Evolutionary conservation across 2,329 filamentous ascomycete genomes (phyloP), one percentile per base, ranked within the genome.

Genomic region (Pestalotiopsis fici): DNA sequence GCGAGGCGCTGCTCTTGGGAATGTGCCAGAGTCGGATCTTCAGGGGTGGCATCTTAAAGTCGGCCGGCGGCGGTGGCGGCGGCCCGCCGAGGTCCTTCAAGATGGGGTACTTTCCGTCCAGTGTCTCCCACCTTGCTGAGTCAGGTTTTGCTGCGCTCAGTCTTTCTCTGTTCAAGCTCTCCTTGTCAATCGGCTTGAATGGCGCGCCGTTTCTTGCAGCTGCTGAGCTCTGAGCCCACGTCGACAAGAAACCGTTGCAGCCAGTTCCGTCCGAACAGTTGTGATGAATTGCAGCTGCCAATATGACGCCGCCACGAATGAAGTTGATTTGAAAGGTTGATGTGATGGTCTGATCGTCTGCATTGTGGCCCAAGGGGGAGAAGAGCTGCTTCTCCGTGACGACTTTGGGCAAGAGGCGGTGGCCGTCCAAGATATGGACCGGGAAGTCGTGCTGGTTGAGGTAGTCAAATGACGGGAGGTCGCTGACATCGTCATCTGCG

Each of bases 271-370:
- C 69, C 9, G 65, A 70, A 59, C 69, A 66, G 28, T 66, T 65
- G 63, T 78, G 76, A 57, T 75, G 72, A 18, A 76, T 65, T 18
- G 75, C 74, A 18, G 71, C 28, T 12, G 63, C 74, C 11, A 78
- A 54, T 43, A 77, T 69, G 15, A 77, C 47, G n/a, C 75, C 75
- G 35, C 74, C 73, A 6, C 56, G 64, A 63, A 78, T 74, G 59
- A 77, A 75, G 65, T 69, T 78, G 63, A 72, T 37, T 65, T 77
- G 75, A 13, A 73, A 71, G 9, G 68, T 69, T 18, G 74, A 66
- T 21, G 71, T 65, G 12, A 55, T 28, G 9, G 47, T 31, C 23
- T 65, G 55, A 43, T 70, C 65, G 28, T 69, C 71, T 2, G 56
- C 37, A 11, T 67, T 59, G 43, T 69, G 64, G n/a, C 71, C 71